These are phyloP conservation scores for Kwoniella sp. DNA, from an alignment of 768 basidiomycete species.

Conservation along the genomic window DNA sequence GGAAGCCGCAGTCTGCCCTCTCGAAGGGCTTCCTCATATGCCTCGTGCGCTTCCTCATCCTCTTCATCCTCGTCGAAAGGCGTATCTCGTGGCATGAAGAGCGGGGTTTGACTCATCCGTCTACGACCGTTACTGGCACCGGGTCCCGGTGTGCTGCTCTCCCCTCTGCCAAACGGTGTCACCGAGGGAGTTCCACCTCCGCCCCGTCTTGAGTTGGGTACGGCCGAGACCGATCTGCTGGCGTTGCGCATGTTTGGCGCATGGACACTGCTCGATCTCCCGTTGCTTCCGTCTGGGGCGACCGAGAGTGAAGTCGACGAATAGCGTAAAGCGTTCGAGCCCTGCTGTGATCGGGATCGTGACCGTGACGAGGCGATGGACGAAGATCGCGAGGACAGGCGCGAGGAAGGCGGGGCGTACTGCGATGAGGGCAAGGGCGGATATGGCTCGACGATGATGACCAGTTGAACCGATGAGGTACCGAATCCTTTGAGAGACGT, in stretches of 20 bases:
- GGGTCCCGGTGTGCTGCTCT: conserved; percentile 21
- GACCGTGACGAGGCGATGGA: conserved; percentile 32
- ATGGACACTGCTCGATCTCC: conserved; percentile 1
- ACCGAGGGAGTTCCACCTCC: conserved; percentile 19
- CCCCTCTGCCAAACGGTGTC: conserved; percentile 22
- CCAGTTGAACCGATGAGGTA: conserved; percentile 47
- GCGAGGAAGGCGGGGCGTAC: conserved; percentile 41
- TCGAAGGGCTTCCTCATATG: conserved; percentile 33
- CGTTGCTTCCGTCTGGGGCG: conserved; percentile 3
- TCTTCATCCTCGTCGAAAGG: conserved; percentile 46
- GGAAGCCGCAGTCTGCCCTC: conserved; percentile 33
- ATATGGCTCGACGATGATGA: conserved; percentile 48
- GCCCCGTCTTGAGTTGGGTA: conserved; percentile 40
- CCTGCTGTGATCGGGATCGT: conserved; percentile 36
- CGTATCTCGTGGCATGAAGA: conserved; percentile 40
- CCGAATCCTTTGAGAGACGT: conserved; percentile 36
- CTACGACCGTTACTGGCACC: conserved; percentile 14
- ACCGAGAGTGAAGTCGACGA: conserved; percentile 26
- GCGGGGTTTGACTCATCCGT: conserved; percentile 26
- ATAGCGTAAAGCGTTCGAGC: conserved; percentile 15
- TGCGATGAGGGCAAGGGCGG: conserved; percentile 37
- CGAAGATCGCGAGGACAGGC: conserved; percentile 41
- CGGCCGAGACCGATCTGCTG: conserved; percentile 31
- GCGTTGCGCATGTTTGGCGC: conserved; percentile 34
- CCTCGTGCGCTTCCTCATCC: conserved; percentile 44